These are phyloP conservation scores for Parmales sp. DNA, from an alignment of 108 stramenopile species.

Conservation along the genomic window DNA sequence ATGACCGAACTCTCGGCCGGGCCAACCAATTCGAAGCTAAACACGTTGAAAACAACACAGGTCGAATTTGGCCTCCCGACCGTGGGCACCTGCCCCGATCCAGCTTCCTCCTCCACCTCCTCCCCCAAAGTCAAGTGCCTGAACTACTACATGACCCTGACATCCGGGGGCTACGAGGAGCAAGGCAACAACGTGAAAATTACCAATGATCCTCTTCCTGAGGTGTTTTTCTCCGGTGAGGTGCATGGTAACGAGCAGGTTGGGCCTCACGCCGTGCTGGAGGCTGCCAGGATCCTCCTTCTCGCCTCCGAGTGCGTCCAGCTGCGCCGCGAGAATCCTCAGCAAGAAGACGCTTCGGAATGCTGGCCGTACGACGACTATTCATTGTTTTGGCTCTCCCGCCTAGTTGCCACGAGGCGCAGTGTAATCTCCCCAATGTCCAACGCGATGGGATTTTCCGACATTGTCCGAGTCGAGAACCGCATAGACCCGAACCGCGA, in stretches of 20 bases:
- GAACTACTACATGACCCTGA: conserved; percentile 61
- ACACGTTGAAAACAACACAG: too few species aligned
- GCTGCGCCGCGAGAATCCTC: conserved; percentile 34
- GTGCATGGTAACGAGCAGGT: conserved; percentile 95
- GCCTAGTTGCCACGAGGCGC: conserved; percentile 65
- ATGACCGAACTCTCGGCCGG: too few species aligned
- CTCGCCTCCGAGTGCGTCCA: conserved; percentile 63
- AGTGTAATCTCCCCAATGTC: conserved; percentile 71
- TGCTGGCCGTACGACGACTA: conserved; percentile 23
- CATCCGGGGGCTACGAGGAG: conserved; percentile 21
- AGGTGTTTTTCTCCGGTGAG: conserved; percentile 87
- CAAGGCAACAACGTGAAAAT: conserved; percentile 13
- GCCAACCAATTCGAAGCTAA: too few species aligned
- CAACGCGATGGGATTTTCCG: conserved; percentile 69
- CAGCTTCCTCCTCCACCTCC: conserved; percentile 10
- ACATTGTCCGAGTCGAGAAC: conserved; percentile 50
- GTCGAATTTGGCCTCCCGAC: conserved; percentile 55
- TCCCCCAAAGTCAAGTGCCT: neutral
- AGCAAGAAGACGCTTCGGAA: neutral
- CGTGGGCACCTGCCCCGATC: conserved; percentile 35
- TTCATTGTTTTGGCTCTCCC: conserved; percentile 55
- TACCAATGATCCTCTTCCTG: conserved; percentile 46
- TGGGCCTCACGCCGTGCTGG: conserved; percentile 58
- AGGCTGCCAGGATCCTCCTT: conserved; percentile 44
- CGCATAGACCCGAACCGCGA: conserved; percentile 79